phyloP scores from a whole-genome alignment of 805 yeast genomes.

The Wickerhamiella lipophila region DNA sequence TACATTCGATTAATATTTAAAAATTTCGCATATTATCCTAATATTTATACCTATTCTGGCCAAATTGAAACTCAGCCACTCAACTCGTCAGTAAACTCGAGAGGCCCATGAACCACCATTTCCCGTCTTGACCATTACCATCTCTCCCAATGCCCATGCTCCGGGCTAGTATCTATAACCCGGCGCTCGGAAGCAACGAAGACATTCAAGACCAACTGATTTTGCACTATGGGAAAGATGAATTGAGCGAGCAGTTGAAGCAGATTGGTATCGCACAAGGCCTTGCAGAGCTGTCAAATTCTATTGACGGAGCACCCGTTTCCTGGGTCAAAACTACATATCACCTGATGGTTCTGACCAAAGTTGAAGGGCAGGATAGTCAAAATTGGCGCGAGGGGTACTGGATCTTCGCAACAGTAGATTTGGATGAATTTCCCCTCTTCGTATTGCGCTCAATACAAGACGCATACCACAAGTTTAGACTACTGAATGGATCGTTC shows the following conservation, averaged over 20 bases:
- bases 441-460: background rate
- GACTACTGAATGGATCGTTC: slow-evolving; percentile 7
- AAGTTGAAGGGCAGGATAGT: slow-evolving; percentile 9
- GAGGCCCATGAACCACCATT: too few species aligned
- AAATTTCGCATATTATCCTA: too few species aligned
- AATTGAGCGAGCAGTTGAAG: slow-evolving; percentile 9
- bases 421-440: slow-evolving; percentile 10
- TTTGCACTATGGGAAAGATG: slow-evolving; percentile 11
- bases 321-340: slow-evolving; percentile 10
- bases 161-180: slow-evolving; percentile 19
- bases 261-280: slow-evolving; percentile 22
- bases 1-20: too few species aligned
- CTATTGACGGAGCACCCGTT: slow-evolving; percentile 17
- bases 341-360: slow-evolving; percentile 8
- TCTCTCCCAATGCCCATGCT: slow-evolving; percentile 6
- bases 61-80: too few species aligned
- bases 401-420: slow-evolving; percentile 19
- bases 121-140: too few species aligned
- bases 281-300: slow-evolving; percentile 19
- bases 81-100: too few species aligned
- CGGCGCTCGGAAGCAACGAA: slow-evolving; percentile 20
- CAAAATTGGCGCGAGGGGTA: slow-evolving; percentile 20
- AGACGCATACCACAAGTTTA: slow-evolving; percentile 11
- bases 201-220: slow-evolving; percentile 19
- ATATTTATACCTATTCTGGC: too few species aligned